These are phyloP conservation scores for Fraxinus angustifolia DNA, from an alignment of 305 asterid species.

Conservation along the genomic window DNA sequence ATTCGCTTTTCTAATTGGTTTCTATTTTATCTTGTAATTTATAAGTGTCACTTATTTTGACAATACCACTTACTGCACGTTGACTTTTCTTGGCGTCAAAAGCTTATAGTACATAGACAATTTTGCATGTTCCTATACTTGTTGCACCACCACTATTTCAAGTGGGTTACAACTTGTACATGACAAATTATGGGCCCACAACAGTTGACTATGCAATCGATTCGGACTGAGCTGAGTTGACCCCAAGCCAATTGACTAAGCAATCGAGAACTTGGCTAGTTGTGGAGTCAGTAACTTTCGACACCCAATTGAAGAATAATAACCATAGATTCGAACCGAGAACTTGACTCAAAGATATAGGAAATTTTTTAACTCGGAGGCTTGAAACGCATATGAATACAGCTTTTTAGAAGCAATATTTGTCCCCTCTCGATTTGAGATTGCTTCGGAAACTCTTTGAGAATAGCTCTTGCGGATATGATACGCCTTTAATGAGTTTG, in stretches of 20 bases:
- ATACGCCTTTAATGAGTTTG: background rate
- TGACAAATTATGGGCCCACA: background rate
- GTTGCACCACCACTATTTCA: background rate
- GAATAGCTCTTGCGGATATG: background rate
- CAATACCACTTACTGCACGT: background rate
- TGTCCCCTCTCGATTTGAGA: background rate
- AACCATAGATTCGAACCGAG: background rate
- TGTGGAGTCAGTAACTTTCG: background rate
- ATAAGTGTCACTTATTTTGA: background rate
- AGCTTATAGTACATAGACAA: background rate
- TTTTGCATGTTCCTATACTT: background rate
- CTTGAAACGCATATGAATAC: background rate
- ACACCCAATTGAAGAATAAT: background rate
- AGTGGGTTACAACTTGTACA: background rate
- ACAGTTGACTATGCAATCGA: background rate
- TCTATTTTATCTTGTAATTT: background rate
- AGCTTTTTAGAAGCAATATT: background rate
- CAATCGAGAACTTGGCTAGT: background rate
- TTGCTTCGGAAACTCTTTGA: too few species aligned
- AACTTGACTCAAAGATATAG: background rate
- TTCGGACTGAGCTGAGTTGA: too few species aligned
- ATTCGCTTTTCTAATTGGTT: too few species aligned
- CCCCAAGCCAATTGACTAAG: too few species aligned
- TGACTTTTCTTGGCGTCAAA: background rate
- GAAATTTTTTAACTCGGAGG: background rate